A percentile compares a stretch with the other conserved stretches of the same genome.
Conservation (phyloP, 2,329 filamentous ascomycete species). For the Claviceps maximensis region DNA sequence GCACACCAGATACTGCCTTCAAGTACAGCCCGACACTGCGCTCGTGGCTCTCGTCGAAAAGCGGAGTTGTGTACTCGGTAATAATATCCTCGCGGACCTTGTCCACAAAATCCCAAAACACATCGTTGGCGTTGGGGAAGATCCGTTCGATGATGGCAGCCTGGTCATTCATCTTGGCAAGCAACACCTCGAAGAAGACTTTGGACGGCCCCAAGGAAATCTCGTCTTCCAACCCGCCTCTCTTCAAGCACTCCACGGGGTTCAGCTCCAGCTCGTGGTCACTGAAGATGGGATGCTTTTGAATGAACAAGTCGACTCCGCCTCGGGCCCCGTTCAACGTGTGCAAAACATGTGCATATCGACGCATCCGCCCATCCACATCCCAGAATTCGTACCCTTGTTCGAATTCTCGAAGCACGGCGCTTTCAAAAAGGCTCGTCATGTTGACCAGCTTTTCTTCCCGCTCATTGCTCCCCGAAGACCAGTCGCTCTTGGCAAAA, state of each 20-base stretch:
- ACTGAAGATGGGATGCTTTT: conserved; percentile 74
- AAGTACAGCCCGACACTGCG: conserved; percentile 65
- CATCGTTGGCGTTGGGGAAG: conserved; percentile 57
- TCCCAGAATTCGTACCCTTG: conserved; percentile 84
- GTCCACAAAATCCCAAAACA: conserved; percentile 68
- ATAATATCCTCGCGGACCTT: conserved; percentile 75
- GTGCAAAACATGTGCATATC: conserved; percentile 77
- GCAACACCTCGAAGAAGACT: conserved; percentile 64
- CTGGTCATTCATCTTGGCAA: conserved; percentile 71
- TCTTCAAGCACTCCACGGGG: conserved; percentile 69
- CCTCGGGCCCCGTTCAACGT: conserved; percentile 68
- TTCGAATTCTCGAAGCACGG: conserved; percentile 82
- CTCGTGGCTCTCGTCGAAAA: conserved; percentile 80
- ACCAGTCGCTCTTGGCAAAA: conserved; percentile 72
- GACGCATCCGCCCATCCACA: conserved; percentile 74
- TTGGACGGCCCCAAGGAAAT: conserved; percentile 71
- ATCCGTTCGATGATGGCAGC: conserved; percentile 65
- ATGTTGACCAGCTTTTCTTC: conserved; percentile 62
- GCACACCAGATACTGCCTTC: conserved; percentile 74
- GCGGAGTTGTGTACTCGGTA: conserved; percentile 68
- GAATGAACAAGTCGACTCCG: conserved; percentile 73
- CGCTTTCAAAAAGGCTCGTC: conserved; percentile 75
- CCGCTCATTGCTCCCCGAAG: conserved; percentile 57
- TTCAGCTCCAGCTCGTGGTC: conserved; percentile 54
- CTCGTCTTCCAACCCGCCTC: conserved; percentile 46